Evolutionary conservation across 495 filamentous ascomycete genomes (phyloP).

Genomic region (Penicillium roqueforti): DNA sequence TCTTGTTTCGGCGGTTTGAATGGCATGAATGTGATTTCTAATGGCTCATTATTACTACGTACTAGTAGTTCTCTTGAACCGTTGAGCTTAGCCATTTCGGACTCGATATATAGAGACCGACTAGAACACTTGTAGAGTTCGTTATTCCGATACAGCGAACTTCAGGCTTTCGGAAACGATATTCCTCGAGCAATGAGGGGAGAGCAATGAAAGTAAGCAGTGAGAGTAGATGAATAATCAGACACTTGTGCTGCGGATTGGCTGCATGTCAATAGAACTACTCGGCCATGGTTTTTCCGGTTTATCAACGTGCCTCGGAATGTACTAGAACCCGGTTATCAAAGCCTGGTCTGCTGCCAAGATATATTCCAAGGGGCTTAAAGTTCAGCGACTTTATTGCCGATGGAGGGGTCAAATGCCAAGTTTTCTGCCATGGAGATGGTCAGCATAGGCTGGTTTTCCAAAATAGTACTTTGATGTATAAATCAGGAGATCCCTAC

Average conservation of each 20-base stretch:
- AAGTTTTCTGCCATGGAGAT: neutral
- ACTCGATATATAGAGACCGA: no score
- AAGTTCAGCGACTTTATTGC: neutral
- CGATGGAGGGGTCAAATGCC: neutral
- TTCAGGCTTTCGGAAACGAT: no score
- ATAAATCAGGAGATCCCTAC: no score
- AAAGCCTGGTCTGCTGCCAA: neutral
- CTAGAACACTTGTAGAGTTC: no score
- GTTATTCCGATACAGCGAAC: no score
- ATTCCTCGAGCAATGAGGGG: no score
- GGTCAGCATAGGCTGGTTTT: neutral
- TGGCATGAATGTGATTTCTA: neutral
- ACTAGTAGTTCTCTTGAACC: neutral
- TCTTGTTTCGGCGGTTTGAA: neutral
- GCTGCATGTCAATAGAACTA: no score
- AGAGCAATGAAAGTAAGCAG: no score
- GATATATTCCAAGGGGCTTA: neutral
- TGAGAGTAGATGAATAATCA: neutral
- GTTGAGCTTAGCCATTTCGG: neutral
- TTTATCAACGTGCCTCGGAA: neutral
- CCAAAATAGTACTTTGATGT: no score
- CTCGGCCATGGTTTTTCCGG: no score
- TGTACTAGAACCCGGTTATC: neutral
- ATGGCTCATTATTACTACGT: no score
- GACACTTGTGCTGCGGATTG: neutral